phyloP scores from a whole-genome alignment of 176 grass and related monocot species.

The Zizania latifolia region DNA sequence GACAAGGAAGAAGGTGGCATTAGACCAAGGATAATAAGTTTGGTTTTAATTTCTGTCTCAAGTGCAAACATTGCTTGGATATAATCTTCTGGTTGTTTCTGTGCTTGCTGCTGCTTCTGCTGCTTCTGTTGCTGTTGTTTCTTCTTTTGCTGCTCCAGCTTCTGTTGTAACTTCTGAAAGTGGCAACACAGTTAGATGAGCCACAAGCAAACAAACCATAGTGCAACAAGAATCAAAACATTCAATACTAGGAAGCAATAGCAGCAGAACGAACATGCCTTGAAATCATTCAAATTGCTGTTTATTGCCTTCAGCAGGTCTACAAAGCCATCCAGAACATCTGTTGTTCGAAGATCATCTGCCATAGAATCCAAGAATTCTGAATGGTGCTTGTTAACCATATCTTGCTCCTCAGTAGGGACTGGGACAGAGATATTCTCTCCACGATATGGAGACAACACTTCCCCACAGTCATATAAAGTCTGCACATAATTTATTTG shows the following conservation, averaged over 20 bases:
- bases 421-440: constrained; percentile 39
- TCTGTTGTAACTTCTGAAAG: constrained; percentile 40
- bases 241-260: background rate
- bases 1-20: constrained; percentile 46
- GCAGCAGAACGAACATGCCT: constrained; percentile 38
- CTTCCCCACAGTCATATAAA: constrained; percentile 65
- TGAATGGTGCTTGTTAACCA: constrained; percentile 47
- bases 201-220: background rate
- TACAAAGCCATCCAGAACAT: constrained; percentile 86
- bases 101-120: constrained; percentile 46
- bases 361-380: constrained; percentile 69
- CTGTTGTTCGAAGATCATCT: constrained; percentile 72
- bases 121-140: constrained; percentile 48
- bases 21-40: constrained; percentile 59
- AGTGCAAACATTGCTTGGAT: constrained; percentile 58
- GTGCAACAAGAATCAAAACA: background rate
- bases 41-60: constrained; percentile 51
- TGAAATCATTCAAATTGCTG: constrained; percentile 72
- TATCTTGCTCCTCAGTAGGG: constrained; percentile 48
- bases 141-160: constrained; percentile 46
- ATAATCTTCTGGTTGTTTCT: constrained; percentile 50
- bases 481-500: constrained; percentile 42
- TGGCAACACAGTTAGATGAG: constrained; percentile 15
- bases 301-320: constrained; percentile 88
- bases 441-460: constrained; percentile 39